Conservation (phyloP, 169 alveolate species). For the Plasmodium berghei region DNA sequence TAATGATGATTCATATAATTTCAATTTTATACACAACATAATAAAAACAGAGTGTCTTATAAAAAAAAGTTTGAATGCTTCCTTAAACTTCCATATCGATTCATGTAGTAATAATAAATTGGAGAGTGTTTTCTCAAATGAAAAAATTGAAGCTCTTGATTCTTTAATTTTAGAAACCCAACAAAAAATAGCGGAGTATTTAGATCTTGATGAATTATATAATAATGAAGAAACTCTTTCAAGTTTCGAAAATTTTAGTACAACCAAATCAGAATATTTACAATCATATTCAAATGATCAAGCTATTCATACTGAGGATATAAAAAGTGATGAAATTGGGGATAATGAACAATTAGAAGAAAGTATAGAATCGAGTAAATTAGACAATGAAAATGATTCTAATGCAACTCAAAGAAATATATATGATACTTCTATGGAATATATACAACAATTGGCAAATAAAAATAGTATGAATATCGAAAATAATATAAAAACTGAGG, state of each 20-base stretch:
- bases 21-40: constrained; percentile 46
- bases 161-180: constrained; percentile 45
- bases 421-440: background rate
- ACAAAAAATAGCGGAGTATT: constrained; percentile 66
- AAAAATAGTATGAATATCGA: background rate
- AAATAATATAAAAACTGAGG: background rate
- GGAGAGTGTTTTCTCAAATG: background rate
- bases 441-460: background rate
- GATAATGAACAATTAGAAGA: background rate
- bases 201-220: constrained; percentile 28
- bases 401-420: background rate
- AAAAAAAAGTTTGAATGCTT: constrained; percentile 57
- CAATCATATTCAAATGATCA: constrained; percentile 2
- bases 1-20: constrained; percentile 26
- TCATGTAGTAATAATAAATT: background rate
- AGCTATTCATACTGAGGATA: background rate
- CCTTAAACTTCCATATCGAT: constrained; percentile 19
- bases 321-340: background rate
- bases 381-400: background rate
- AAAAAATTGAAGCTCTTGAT: constrained; percentile 11
- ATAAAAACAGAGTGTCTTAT: constrained; percentile 33
- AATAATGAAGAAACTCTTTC: constrained; percentile 28
- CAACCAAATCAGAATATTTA: constrained; percentile 11
- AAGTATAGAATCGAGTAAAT: background rate
- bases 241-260: constrained; percentile 21